These are phyloP conservation scores for Triticum timopheevii DNA, from an alignment of 176 grass and related monocot genomes.

Conservation along the genomic window DNA sequence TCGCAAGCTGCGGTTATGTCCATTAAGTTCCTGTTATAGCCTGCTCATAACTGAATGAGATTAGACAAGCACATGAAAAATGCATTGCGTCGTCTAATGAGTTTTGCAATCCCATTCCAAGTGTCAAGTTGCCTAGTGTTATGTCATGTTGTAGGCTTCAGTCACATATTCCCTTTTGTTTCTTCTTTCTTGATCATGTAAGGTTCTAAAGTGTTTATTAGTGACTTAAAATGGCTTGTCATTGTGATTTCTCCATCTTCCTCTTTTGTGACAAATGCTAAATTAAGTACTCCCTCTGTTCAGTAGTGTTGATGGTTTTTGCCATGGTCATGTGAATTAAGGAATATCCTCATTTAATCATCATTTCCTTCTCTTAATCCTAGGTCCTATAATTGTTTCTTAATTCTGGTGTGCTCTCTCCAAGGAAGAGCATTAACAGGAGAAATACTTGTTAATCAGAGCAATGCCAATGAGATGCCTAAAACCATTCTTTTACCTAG, in stretches of 20 bases:
- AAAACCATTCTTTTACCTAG: too few relatives aligned
- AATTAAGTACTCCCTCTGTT: background rate
- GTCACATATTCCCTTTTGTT: background rate
- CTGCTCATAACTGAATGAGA: background rate
- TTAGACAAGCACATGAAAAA: background rate
- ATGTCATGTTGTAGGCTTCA: background rate
- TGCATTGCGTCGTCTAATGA: background rate
- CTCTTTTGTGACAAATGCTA: background rate
- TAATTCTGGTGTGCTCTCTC: background rate
- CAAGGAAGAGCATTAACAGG: background rate
- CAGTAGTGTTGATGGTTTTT: background rate
- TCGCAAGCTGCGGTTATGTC: background rate
- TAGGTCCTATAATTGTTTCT: background rate
- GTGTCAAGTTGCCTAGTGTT: background rate
- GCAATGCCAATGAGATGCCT: background rate
- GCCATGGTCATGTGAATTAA: background rate
- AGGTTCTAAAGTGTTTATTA: background rate
- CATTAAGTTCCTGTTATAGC: background rate
- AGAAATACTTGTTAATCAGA: background rate
- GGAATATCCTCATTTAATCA: background rate
- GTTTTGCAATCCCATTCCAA: background rate
- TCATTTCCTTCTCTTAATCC: background rate
- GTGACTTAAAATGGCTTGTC: background rate
- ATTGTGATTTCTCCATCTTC: background rate
- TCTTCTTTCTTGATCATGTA: background rate